A percentile compares a stretch with the other conserved stretches of the same genome.
phyloP scores from a whole-genome alignment of 2,329 filamentous ascomycete species.

The Trichoderma sp. region DNA sequence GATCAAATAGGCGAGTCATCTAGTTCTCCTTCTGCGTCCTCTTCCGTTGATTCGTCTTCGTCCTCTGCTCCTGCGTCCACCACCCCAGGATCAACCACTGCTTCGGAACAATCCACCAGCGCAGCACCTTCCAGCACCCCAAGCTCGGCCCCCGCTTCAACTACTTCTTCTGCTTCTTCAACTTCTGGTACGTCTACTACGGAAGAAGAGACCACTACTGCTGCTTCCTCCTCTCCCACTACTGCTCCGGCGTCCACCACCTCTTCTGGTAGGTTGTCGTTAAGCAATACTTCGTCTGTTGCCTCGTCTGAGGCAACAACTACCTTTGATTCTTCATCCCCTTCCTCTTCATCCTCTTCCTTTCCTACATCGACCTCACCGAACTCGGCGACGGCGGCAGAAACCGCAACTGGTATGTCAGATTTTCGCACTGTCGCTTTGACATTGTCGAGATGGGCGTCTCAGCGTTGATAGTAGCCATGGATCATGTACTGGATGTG shows the following conservation, averaged over 20 bases:
- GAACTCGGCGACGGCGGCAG: conserved; percentile 27
- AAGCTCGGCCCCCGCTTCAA: not conserved
- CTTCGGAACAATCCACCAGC: conserved; percentile 1
- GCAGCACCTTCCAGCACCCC: not conserved
- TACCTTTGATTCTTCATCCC: conserved; percentile 34
- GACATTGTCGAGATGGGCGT: conserved; percentile 29
- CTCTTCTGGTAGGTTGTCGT: conserved; percentile 42
- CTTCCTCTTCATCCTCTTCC: conserved; percentile 33
- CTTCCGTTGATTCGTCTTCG: conserved; percentile 5
- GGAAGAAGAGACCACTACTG: conserved; percentile 39
- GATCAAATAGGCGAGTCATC: conserved; percentile 1
- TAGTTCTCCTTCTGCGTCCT: not conserved
- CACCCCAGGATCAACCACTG: conserved; percentile 6
- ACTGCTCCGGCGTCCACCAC: conserved; percentile 38
- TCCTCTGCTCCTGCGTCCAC: conserved; percentile 17
- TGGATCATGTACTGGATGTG: conserved; percentile 8
- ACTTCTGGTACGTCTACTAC: conserved; percentile 37
- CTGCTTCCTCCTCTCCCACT: conserved; percentile 37
- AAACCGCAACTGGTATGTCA: conserved; percentile 41
- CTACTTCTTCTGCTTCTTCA: conserved; percentile 23
- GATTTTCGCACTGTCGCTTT: conserved; percentile 31
- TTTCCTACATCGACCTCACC: conserved; percentile 30
- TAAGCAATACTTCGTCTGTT: conserved; percentile 33
- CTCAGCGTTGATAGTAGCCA: not conserved
- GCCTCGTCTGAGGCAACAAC: conserved; percentile 37